Evolutionary conservation across 306 rosid species (phyloP), one percentile per base, ranked within the genome.

Genomic region (Quercus cerris): DNA sequence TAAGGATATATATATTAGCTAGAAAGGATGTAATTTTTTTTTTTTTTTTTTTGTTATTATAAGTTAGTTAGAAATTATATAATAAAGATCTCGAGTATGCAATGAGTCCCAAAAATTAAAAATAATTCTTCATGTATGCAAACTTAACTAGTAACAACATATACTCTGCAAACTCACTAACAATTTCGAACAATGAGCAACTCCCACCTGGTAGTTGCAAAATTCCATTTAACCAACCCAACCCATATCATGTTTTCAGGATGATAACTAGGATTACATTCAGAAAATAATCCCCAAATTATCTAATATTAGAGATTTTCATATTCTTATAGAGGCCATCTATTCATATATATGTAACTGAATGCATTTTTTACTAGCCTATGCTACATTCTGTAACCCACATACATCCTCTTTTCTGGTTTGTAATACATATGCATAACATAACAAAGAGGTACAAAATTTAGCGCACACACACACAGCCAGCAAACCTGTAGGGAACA

Each of bases 401-500:
- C 22, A 58, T 22, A 20, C 64, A 58, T 59, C 31, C 66, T 22
- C 15, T 59, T 59, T 1, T 23, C 66, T 1, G 66, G 27, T 23
- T 20, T 8, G 66, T 59, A 59, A 20, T 1, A 55, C 28, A 71
- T 19, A 51, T 46, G 62, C 18, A 80, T 20, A 62, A 23, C 18
- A n/a, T 3, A 56, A 8, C 35, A 5, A 5, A 22, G n/a, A 63
- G 54, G 49, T 14, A 67, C 10, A 14, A 23, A 5, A 23, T 22
- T 10, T 23, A 57, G 64, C 2, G 14, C 63, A 6, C 35, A 69
- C 1, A 25, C 15, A 54, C 49, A 66, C 68, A 82, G 58, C 56
- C 23, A 82, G n/a, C 57, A 31, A 67, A 95, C 99, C 99, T 75
- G 93, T 91, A 76, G 99, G 99, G 85, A 95, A 95, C 99, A 93